Evolutionary conservation across 2,329 filamentous ascomycete genomes (phyloP).

Genomic region (Calonectria hongkongensis): DNA sequence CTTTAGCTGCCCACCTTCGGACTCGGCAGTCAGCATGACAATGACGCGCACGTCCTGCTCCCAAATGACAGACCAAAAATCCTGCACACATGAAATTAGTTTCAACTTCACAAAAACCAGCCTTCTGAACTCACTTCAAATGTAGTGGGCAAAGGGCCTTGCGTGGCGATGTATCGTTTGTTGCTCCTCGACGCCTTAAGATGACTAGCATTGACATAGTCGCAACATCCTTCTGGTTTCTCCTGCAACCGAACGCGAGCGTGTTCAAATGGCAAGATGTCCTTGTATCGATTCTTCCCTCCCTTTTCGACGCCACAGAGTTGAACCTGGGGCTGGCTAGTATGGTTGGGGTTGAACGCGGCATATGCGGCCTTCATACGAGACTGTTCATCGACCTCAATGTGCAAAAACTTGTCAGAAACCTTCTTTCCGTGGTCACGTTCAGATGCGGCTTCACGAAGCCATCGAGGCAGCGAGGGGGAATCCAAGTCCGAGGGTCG

Average conservation of each 20-base stretch:
- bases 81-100: conserved; percentile 70
- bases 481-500: conserved; percentile 68
- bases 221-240: conserved; percentile 81
- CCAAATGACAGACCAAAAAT: conserved; percentile 99
- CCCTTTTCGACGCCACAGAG: conserved; percentile 97
- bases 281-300: conserved; percentile 96
- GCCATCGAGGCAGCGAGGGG: conserved; percentile 82
- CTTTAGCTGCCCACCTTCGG: conserved; percentile 94
- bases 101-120: neutral
- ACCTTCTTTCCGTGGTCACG: conserved; percentile 86
- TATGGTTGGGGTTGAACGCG: conserved; percentile 65
- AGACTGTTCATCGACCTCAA: conserved; percentile 90
- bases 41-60: conserved; percentile 96
- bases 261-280: conserved; percentile 97
- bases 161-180: conserved; percentile 96
- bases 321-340: conserved; percentile 70
- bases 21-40: conserved; percentile 96
- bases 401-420: conserved; percentile 87
- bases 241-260: conserved; percentile 87
- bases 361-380: conserved; percentile 90
- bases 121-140: conserved; percentile 80
- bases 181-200: conserved; percentile 87
- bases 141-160: conserved; percentile 93
- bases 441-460: conserved; percentile 79
- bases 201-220: conserved; percentile 97